Conservation (phyloP, 768 basidiomycete genomes). For the Boletales sp. region DNA sequence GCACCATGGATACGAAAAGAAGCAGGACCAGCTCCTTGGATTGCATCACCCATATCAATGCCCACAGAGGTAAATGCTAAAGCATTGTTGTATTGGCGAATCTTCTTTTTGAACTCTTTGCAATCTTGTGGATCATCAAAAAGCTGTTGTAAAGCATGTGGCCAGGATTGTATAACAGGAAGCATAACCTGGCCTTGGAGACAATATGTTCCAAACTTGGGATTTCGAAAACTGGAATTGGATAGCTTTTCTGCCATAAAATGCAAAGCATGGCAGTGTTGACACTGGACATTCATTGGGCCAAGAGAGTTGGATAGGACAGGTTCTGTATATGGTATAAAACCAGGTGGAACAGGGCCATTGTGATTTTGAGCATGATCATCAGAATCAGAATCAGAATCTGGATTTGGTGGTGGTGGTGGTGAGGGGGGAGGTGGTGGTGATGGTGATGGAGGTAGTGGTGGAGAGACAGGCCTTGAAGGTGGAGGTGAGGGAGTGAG, state of each 20-base stretch:
- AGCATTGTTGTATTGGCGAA: constrained; percentile 40
- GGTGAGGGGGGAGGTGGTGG: no score
- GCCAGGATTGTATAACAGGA: constrained; percentile 16
- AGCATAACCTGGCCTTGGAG: constrained; percentile 25
- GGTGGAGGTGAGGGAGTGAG: no score
- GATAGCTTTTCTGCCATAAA: constrained; percentile 12
- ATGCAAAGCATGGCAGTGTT: constrained; percentile 16
- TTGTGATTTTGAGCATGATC: no score
- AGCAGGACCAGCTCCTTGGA: not conserved
- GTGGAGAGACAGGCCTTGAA: no score
- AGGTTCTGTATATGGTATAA: constrained; percentile 14
- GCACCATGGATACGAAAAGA: constrained; percentile 29
- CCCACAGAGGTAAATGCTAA: constrained; percentile 8
- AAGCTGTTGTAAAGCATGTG: constrained; percentile 7
- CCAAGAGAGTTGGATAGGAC: not conserved
- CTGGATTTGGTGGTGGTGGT: no score
- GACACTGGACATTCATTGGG: constrained; percentile 6
- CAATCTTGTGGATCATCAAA: constrained; percentile 11
- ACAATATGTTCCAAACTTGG: constrained; percentile 28
- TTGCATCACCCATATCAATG: not conserved
- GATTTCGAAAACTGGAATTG: not conserved
- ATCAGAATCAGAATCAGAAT: no score
- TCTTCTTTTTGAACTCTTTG: constrained; percentile 28
- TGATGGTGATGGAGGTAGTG: no score
- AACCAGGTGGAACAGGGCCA: no score